phyloP scores from a whole-genome alignment of 1,284 basidiomycete species.

The Erythrobasidium hasegawianum region DNA sequence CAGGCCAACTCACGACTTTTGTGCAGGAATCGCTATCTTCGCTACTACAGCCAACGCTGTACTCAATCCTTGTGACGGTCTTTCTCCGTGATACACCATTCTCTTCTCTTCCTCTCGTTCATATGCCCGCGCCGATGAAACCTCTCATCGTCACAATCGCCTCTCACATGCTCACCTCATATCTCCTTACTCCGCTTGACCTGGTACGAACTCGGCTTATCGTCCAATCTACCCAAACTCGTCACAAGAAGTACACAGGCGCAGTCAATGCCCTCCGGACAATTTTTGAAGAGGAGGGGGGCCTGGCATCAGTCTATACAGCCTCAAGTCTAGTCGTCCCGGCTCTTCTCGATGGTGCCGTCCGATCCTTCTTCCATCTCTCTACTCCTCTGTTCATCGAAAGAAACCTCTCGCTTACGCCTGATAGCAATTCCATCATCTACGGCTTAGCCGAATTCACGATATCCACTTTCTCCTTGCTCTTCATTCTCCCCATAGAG shows the following conservation, averaged over 20 bases:
- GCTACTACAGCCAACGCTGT: slow-evolving; percentile 67
- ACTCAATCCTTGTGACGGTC: slow-evolving; percentile 56
- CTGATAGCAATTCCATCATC: slow-evolving; percentile 72
- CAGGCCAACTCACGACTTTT: slow-evolving; percentile 77
- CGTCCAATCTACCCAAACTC: slow-evolving; percentile 51
- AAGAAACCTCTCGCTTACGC: slow-evolving; percentile 65
- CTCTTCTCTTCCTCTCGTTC: slow-evolving; percentile 54
- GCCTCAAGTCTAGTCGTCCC: slow-evolving; percentile 86
- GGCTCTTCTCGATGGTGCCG: slow-evolving; percentile 75
- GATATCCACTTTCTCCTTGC: slow-evolving; percentile 68
- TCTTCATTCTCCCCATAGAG: slow-evolving; percentile 86
- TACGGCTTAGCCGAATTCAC: slow-evolving; percentile 79
- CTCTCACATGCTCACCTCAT: slow-evolving; percentile 62
- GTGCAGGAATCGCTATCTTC: slow-evolving; percentile 64
- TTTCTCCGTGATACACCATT: slow-evolving; percentile 50
- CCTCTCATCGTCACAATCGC: slow-evolving; percentile 73
- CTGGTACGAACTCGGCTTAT: slow-evolving; percentile 78
- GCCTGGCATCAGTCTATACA: slow-evolving; percentile 73
- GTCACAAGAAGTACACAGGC: slow-evolving; percentile 65
- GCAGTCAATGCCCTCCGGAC: slow-evolving; percentile 69
- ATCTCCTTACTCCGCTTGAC: slow-evolving; percentile 65
- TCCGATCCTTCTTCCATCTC: slow-evolving; percentile 65
- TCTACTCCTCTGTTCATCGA: slow-evolving; percentile 65
- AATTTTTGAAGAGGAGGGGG: slow-evolving; percentile 80
- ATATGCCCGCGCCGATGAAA: slow-evolving; percentile 56